These are phyloP conservation scores for Suhomyces terraborum DNA, from an alignment of 1,139 yeast genomes.

Conservation along the genomic window DNA sequence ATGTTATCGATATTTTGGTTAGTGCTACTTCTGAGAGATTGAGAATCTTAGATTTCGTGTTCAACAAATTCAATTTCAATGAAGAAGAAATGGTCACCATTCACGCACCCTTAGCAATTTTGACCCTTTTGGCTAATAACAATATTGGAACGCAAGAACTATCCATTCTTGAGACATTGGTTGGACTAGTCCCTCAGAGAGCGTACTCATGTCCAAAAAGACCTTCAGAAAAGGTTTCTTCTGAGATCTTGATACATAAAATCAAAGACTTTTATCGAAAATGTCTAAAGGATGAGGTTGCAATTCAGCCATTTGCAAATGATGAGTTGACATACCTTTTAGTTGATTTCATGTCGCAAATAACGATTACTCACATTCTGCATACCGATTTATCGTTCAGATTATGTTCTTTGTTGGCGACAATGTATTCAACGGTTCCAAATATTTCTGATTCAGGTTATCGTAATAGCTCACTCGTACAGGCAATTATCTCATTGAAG, in stretches of 20 bases:
- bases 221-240: conserved; percentile 34
- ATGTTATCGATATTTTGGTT: conserved; percentile 42
- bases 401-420: conserved; percentile 17
- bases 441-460: conserved; percentile 5
- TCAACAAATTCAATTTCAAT: conserved; percentile 66
- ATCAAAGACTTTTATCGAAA: conserved; percentile 14
- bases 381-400: conserved; percentile 9
- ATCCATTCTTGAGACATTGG: conserved; percentile 38
- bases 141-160: conserved; percentile 26
- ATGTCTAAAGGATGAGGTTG: conserved; percentile 4
- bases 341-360: conserved; percentile 4
- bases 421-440: conserved; percentile 17
- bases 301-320: conserved; percentile 8
- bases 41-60: conserved; percentile 56
- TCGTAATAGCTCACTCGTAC: conserved; percentile 26
- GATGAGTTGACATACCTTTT: conserved; percentile 9
- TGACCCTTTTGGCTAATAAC: conserved; percentile 38
- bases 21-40: conserved; percentile 25
- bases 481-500: conserved; percentile 30
- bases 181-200: conserved; percentile 58
- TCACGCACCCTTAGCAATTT: conserved; percentile 72
- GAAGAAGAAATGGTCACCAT: conserved; percentile 84
- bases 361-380: conserved; percentile 7
- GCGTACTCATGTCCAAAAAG: conserved; percentile 37
- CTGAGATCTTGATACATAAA: not conserved